A percentile compares a stretch with the other conserved stretches of the same genome.
phyloP scores from a whole-genome alignment of 441 rosid genomes.

The Bruguiera hainesii region DNA sequence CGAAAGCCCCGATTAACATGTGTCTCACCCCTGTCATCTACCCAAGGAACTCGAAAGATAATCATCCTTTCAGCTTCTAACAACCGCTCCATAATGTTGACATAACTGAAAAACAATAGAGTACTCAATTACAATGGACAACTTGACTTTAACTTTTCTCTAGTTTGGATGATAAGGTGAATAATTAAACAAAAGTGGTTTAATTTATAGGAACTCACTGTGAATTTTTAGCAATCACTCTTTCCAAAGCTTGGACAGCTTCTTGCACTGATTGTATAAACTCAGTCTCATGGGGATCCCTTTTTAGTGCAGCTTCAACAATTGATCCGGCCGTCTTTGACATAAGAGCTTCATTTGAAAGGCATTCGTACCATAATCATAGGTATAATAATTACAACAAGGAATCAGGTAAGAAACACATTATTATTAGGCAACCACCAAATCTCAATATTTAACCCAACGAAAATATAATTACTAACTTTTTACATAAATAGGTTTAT shows the following conservation, averaged over 20 bases:
- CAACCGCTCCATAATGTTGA: constrained; percentile 92
- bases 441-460: neutral
- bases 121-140: constrained; percentile 23
- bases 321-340: constrained; percentile 99
- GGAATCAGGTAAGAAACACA: constrained; percentile 29
- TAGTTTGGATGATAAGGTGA: constrained; percentile 18
- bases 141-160: constrained; percentile 9
- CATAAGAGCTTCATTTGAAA: constrained; percentile 77
- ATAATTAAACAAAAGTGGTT: constrained; percentile 13
- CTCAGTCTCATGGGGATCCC: constrained; percentile 96
- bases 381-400: constrained; percentile 12
- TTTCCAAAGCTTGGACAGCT: constrained; percentile 94
- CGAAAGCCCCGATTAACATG: constrained; percentile 95
- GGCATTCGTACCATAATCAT: constrained; percentile 53
- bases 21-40: constrained; percentile 94
- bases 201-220: constrained; percentile 58
- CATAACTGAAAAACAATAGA: constrained; percentile 54
- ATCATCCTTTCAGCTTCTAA: constrained; percentile 92
- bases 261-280: constrained; percentile 96
- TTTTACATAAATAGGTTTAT: constrained; percentile 88
- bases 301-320: constrained; percentile 77
- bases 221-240: constrained; percentile 94
- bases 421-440: constrained; percentile 67
- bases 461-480: constrained; percentile 43
- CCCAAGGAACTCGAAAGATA: constrained; percentile 94